Percentiles rank a stretch among this genome's conserved stretches.
phyloP scores from a whole-genome alignment of 148 eudicot genomes.

The Silene conica region DNA sequence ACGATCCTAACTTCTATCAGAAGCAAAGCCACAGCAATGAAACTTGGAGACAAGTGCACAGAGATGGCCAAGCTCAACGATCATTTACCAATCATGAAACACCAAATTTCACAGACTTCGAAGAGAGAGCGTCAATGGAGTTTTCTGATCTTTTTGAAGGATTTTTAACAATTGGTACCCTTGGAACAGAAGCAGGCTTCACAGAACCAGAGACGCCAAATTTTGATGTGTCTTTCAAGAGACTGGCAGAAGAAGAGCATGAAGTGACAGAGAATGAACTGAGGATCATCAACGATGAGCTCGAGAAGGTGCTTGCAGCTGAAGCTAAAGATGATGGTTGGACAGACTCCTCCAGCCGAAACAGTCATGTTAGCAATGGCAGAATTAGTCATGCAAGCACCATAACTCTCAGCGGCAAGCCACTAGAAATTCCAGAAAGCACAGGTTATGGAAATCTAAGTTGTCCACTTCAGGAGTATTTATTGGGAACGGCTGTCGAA shows the following conservation, averaged over 20 bases:
- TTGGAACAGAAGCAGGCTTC: constrained; percentile 53
- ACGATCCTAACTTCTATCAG: constrained; percentile 42
- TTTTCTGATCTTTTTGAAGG: constrained; percentile 71
- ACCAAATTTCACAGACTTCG: constrained; percentile 38
- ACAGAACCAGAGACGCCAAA: constrained; percentile 74
- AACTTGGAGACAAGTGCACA: constrained; percentile 42
- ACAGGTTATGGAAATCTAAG: constrained; percentile 31
- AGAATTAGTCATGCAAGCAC: constrained; percentile 74
- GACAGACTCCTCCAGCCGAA: constrained; percentile 64
- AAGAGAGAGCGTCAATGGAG: constrained; percentile 45
- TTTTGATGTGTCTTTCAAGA: constrained; percentile 58
- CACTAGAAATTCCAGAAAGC: constrained; percentile 45
- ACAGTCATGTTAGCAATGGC: constrained; percentile 65
- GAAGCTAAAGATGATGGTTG: constrained; percentile 53
- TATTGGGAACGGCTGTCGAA: constrained; percentile 63
- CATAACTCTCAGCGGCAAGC: constrained; percentile 59
- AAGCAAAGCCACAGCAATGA: constrained; percentile 41
- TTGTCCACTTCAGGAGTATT: constrained; percentile 79
- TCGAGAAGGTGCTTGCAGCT: constrained; percentile 67
- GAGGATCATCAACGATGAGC: constrained; percentile 72
- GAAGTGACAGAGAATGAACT: constrained; percentile 67
- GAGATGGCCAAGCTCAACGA: constrained; percentile 41
- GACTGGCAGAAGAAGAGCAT: constrained; percentile 52
- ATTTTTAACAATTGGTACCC: constrained; percentile 85
- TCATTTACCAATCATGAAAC: constrained; percentile 56